Base-by-base conservation (phyloP, 805 yeast genomes). In the Kodamaea hsintzibuensis region DNA sequence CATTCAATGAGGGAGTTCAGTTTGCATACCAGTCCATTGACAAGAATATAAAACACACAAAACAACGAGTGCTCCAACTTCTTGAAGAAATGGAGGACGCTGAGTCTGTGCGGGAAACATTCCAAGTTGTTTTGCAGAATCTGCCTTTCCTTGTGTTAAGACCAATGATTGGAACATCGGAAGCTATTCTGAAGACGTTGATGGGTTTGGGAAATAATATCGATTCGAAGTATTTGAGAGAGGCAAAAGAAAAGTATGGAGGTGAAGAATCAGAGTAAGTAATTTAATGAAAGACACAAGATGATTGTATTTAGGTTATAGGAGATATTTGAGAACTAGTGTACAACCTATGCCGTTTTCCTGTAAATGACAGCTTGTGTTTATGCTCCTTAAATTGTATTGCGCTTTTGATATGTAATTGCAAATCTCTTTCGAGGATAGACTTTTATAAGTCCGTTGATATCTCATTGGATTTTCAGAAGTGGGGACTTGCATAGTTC, bases 121-220 rank as follows among this genome's bases (percentile, higher is more conserved):
- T 89, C 0, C 69, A 76, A 16, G 85, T 90, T 1, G 76, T 91
- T 12, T 85, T 89, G 12, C 82, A 81, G 58, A 90, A 88, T 0
- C 83, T 96, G 1, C 98, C 98, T 0, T 82, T 90, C 13, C 85
- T 90, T 16, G 69, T 92, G 13, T 78, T 92, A 1, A 69, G 97
- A 43, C 97, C 98, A 1, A 79, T 91, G 57, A 91, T 92, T 61
- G 98, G 98, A 1, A 91, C 96, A 0, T 88, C 97, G 0, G 97
- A 91, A 66, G 96, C 96, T 0, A 78, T 92, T 6, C 86, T 93
- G 5, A 88, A 85, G 62, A 81, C 96, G 0, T 74, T 92, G 49
- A 80, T 90, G 72, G 98, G 98, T 0, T 78, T 92, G 7, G 84
- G 91, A 42, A 91, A 91, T 65, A 88, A 86, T 57, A 71, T 92